Percentiles rank a stretch among this genome's conserved stretches.
phyloP scores from a whole-genome alignment of 352 stramenopile genomes.

The Phytopythium boreale region DNA sequence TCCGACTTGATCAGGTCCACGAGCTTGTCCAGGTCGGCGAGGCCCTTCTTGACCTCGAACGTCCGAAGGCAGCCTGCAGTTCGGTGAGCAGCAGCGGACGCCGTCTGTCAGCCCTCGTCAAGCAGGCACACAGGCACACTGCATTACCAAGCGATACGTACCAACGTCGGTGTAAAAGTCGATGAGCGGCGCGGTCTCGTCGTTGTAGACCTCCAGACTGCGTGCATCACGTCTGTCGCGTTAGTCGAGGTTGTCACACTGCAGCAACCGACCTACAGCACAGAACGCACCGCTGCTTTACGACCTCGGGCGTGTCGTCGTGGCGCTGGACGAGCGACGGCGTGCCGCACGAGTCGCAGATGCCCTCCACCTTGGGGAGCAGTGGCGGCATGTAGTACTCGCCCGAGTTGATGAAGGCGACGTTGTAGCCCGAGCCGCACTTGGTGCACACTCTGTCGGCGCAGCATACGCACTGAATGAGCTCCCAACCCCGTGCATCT shows the following conservation, averaged over 20 bases:
- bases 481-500: background rate
- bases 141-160: slow-evolving; percentile 7
- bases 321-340: slow-evolving; percentile 71
- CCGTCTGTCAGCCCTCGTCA: background rate
- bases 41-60: slow-evolving; percentile 85
- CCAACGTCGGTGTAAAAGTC: slow-evolving; percentile 82
- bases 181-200: slow-evolving; percentile 84
- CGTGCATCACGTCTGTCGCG: background rate
- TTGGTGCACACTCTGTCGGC: slow-evolving; percentile 63
- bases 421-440: slow-evolving; percentile 87
- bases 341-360: slow-evolving; percentile 80
- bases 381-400: slow-evolving; percentile 90
- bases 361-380: slow-evolving; percentile 77
- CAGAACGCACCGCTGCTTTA: slow-evolving; percentile 52
- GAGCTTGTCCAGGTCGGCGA: slow-evolving; percentile 79
- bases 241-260: slow-evolving; percentile 1
- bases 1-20: slow-evolving; percentile 65
- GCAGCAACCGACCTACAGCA: background rate
- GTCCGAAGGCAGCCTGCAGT: slow-evolving; percentile 53
- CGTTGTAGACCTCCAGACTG: slow-evolving; percentile 86
- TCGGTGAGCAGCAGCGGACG: background rate
- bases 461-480: background rate
- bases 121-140: background rate
- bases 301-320: slow-evolving; percentile 80
- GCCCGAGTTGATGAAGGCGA: slow-evolving; percentile 82